Evolutionary conservation across 2,329 filamentous ascomycete genomes (phyloP).

Genomic region (Paecilomyces dactylethromorphus): DNA sequence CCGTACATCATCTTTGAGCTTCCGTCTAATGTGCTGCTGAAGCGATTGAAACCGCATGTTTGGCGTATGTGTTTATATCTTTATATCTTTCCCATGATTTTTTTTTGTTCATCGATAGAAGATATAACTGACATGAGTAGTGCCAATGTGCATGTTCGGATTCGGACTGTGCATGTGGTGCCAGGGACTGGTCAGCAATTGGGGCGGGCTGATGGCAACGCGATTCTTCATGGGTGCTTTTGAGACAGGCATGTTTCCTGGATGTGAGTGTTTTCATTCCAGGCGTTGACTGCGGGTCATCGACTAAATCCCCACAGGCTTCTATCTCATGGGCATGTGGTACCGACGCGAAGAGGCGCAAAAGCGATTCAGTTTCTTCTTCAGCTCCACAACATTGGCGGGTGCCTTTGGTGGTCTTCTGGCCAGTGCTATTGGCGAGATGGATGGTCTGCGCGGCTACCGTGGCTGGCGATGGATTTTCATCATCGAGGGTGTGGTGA

Average conservation of each 20-base stretch:
- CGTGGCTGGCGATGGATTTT: slow-evolving; percentile 46
- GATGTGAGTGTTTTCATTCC: slow-evolving; percentile 41
- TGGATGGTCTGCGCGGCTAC: slow-evolving; percentile 54
- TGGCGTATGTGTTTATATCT: slow-evolving; percentile 46
- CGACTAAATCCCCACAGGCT: slow-evolving; percentile 18
- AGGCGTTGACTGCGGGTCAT: background rate
- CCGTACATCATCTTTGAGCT: slow-evolving; percentile 64
- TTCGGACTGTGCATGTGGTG: slow-evolving; percentile 71
- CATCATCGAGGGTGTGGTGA: slow-evolving; percentile 59
- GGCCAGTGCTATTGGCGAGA: slow-evolving; percentile 54
- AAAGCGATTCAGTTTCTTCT: slow-evolving; percentile 90
- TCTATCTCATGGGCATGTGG: slow-evolving; percentile 70
- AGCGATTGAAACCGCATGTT: slow-evolving; percentile 58
- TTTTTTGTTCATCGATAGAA: background rate
- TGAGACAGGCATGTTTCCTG: slow-evolving; percentile 66
- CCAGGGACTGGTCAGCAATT: slow-evolving; percentile 73
- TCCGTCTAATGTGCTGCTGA: slow-evolving; percentile 66
- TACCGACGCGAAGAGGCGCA: slow-evolving; percentile 84
- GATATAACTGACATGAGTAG: slow-evolving; percentile 14
- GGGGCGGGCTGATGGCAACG: slow-evolving; percentile 67
- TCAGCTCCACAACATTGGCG: slow-evolving; percentile 61
- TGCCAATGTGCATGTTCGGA: slow-evolving; percentile 74
- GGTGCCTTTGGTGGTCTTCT: slow-evolving; percentile 59
- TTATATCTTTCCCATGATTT: background rate
- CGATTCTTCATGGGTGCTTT: slow-evolving; percentile 80